A percentile compares a stretch with the other conserved stretches of the same genome.
These are phyloP conservation scores for Rosa chinensis DNA, from an alignment of 306 rosid species.

Conservation along the genomic window DNA sequence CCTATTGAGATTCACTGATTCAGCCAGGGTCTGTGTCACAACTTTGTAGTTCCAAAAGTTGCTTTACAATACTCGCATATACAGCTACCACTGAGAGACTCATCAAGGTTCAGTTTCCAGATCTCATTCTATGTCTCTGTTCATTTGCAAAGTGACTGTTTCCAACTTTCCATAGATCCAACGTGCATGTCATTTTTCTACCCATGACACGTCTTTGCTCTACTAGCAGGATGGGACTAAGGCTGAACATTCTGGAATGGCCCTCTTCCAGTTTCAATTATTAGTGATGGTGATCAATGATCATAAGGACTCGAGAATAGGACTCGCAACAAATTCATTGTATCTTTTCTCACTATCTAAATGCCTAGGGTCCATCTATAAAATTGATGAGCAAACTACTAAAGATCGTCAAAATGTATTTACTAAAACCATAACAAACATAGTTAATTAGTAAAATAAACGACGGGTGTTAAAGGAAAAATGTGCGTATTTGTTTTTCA, in stretches of 20 bases:
- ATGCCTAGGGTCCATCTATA: neutral
- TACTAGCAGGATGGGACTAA: neutral
- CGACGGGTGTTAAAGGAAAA: no score
- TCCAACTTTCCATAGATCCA: conserved; percentile 3
- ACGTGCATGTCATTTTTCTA: conserved; percentile 7
- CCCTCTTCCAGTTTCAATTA: neutral
- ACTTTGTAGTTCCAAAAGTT: neutral
- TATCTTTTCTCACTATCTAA: neutral
- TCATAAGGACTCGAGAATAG: neutral
- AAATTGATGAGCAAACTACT: neutral
- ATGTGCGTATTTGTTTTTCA: no score
- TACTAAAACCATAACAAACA: neutral
- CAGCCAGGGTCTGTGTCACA: neutral
- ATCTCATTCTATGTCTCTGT: neutral
- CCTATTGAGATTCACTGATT: neutral
- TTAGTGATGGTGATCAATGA: neutral
- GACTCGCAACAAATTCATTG: neutral
- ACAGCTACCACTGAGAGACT: conserved; percentile 7
- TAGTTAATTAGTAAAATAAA: neutral
- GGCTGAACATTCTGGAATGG: neutral
- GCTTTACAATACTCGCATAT: neutral
- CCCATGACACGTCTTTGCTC: conserved; percentile 7
- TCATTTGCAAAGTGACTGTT: neutral
- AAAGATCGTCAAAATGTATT: neutral
- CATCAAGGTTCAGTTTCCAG: neutral